A percentile compares a stretch with the other conserved stretches of the same genome.
Conservation (phyloP, 352 stramenopile genomes). For the Globisporangium recalcitrans region DNA sequence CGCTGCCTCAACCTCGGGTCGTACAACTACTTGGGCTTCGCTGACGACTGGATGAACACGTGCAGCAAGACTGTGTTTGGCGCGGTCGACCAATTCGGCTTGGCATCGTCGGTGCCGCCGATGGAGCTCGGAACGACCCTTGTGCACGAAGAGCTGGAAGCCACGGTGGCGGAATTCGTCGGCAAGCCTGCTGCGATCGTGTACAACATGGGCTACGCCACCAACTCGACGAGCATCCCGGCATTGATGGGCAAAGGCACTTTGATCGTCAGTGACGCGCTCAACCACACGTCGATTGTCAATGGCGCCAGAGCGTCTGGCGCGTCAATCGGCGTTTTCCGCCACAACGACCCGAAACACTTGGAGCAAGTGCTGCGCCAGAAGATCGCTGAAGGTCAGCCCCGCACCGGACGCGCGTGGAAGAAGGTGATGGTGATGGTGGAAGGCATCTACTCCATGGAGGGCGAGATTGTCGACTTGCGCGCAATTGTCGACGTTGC, state of each 20-base stretch:
- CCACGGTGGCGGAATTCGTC: conserved; percentile 85
- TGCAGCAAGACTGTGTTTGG: conserved; percentile 74
- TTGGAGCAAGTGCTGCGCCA: conserved; percentile 79
- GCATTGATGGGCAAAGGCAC: conserved; percentile 86
- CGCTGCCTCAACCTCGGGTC: conserved; percentile 91
- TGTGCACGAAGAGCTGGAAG: conserved; percentile 89
- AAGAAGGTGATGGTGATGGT: conserved; percentile 94
- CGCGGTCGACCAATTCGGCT: conserved; percentile 57
- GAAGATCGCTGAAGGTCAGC: conserved; percentile 59
- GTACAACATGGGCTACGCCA: conserved; percentile 66
- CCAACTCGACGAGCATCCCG: conserved; percentile 93
- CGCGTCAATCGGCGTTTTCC: conserved; percentile 90
- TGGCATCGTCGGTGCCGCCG: conserved; percentile 32
- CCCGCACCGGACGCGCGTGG: conserved; percentile 90
- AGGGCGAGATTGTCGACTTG: conserved; percentile 93
- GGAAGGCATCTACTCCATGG: conserved; percentile 96
- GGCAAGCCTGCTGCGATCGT: conserved; percentile 90
- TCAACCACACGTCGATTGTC: conserved; percentile 98
- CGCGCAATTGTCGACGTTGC: conserved; percentile 77
- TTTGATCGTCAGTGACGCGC: conserved; percentile 91
- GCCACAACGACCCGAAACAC: conserved; percentile 91
- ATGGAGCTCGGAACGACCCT: conserved; percentile 50
- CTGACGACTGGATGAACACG: conserved; percentile 92
- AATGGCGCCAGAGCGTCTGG: conserved; percentile 89
- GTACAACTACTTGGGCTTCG: conserved; percentile 97